Conservation (phyloP, 2,329 filamentous ascomycete genomes). For the Fusarium foetens region DNA sequence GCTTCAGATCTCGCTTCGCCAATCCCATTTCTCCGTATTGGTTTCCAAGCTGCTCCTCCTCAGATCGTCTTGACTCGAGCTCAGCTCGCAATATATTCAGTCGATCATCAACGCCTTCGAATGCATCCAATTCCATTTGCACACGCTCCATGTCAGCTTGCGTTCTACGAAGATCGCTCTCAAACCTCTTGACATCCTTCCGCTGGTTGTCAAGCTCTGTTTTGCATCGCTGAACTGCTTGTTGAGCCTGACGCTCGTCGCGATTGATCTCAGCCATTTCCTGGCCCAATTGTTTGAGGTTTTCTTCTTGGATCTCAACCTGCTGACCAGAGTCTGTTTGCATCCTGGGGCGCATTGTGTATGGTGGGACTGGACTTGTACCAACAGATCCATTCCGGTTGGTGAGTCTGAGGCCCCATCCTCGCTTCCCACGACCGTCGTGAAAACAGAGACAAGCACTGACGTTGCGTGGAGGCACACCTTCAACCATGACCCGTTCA, state of each 20-base stretch:
- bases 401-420: constrained; percentile 69
- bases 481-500: constrained; percentile 73
- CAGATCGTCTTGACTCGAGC: constrained; percentile 64
- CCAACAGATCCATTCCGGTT: constrained; percentile 54
- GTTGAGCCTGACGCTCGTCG: constrained; percentile 58
- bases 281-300: constrained; percentile 62
- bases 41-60: constrained; percentile 60
- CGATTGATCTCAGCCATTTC: constrained; percentile 65
- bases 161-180: constrained; percentile 66
- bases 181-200: constrained; percentile 53
- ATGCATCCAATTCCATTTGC: constrained; percentile 70
- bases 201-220: constrained; percentile 58
- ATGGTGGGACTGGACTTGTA: constrained; percentile 59
- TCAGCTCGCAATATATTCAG: constrained; percentile 68
- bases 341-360: constrained; percentile 73
- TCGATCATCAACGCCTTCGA: constrained; percentile 74
- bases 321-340: constrained; percentile 78
- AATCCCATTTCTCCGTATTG: constrained; percentile 65
- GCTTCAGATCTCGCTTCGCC: constrained; percentile 60
- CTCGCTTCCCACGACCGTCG: constrained; percentile 63
- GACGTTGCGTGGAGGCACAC: constrained; percentile 73
- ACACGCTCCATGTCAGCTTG: constrained; percentile 65
- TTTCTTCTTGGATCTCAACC: constrained; percentile 63
- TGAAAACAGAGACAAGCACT: constrained; percentile 76
- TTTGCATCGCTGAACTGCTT: constrained; percentile 60